phyloP scores from a whole-genome alignment of 371 early-diverging fungal species.

The Actinomortierella ambigua region DNA sequence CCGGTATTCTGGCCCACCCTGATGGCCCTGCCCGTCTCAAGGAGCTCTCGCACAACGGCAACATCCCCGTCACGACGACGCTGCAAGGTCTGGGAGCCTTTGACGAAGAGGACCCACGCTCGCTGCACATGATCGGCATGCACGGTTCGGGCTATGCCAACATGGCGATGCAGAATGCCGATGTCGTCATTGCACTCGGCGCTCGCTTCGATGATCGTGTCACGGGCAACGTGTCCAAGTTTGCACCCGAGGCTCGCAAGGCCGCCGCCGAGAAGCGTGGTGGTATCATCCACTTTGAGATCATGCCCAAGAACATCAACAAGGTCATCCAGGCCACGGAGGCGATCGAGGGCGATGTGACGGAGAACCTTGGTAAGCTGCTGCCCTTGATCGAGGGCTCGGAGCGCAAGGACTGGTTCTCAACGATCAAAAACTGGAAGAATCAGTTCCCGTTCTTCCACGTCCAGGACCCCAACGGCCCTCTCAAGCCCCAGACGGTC shows the following conservation, averaged over 20 bases:
- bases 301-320: slow-evolving; percentile 98
- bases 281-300: slow-evolving; percentile 98
- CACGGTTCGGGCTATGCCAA: slow-evolving; percentile 98
- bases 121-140: slow-evolving; percentile 98
- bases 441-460: slow-evolving; percentile 84
- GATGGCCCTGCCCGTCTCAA: slow-evolving; percentile 83
- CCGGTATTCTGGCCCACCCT: slow-evolving; percentile 83
- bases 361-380: slow-evolving; percentile 78
- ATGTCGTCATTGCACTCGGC: slow-evolving; percentile 94
- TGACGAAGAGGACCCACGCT: slow-evolving; percentile 88
- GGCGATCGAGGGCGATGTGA: slow-evolving; percentile 95
- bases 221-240: slow-evolving; percentile 85
- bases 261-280: slow-evolving; percentile 90
- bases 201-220: slow-evolving; percentile 98
- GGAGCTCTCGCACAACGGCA: slow-evolving; percentile 81
- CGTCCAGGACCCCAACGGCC: slow-evolving; percentile 58
- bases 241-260: slow-evolving; percentile 92
- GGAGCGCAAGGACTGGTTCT: slow-evolving; percentile 85
- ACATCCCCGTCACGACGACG: slow-evolving; percentile 96
- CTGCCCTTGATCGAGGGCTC: slow-evolving; percentile 76
- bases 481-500: slow-evolving; percentile 91
- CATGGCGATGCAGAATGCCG: slow-evolving; percentile 95
- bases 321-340: slow-evolving; percentile 91
- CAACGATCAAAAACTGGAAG: slow-evolving; percentile 84
- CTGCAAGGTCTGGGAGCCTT: slow-evolving; percentile 91